Evolutionary conservation across 2,329 filamentous ascomycete species (phyloP), one percentile per base, ranked within the genome.

Genomic region (Xylaria sp.): DNA sequence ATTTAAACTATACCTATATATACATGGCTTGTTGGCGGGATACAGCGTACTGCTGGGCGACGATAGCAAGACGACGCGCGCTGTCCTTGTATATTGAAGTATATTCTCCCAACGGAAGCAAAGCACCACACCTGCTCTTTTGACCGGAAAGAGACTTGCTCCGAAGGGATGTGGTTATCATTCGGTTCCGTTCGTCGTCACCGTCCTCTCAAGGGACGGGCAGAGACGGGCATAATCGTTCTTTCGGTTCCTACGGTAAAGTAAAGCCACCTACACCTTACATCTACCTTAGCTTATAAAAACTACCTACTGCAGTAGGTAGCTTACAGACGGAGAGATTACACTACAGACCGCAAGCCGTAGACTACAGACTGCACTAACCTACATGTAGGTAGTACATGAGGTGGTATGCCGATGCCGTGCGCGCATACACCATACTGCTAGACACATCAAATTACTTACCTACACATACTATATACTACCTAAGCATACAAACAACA

Each of bases 321-420:
- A 52, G 41, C 41, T 46, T 46, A 8, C 15, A 15, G 33, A 36
- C 33, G 33, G 33, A 36, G 33, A 36, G 41, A 46, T n/a, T 36
- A 55, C 49, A 46, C 7, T 36, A 55, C 49, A 18, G 52, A 33
- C 31, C 12, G 18, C 18, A 46, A 28, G 28, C 28, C 18, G 15
- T 18, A 33, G 51, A 18, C 23, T 18, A 15, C 51, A 54, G 13
- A 55, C 54, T 41, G 41, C 54, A 20, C n/a, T 57, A 33, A 55
- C 8, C 31, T 55, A 46, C 13, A 43, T 46, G 8, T 46, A 43
- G 20, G 36, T 41, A 23, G 55, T 68, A 61, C 67, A 69, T 62
- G 58, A 62, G 59, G 63, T 69, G 54, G 67, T 60, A 66, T 69
- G 63, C 67, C 63, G 67, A 69, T 64, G 63, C 57, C 63, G 60